Base-by-base conservation (phyloP, 225 moss, liverwort and hornwort genomes). In the Polytrichum formosum region DNA sequence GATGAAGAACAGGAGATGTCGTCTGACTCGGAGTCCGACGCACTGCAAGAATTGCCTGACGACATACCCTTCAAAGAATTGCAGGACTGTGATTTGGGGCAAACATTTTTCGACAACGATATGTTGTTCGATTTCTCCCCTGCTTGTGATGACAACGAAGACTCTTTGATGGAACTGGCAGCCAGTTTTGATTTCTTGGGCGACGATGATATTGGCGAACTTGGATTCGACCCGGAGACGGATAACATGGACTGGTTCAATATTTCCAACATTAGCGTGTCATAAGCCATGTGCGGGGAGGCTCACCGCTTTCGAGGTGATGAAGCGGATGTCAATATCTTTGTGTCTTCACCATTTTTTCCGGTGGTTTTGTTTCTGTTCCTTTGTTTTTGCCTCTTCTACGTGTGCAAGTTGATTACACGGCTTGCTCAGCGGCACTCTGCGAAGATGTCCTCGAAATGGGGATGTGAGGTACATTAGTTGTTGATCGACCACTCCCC, bases 51-150 rank as follows among this genome's bases (percentile, higher is more conserved):
- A 6, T 7, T 46, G 29, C 29, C 71, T 9, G 19, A 46, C 7
- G 18, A 22, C 7, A 23, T 23, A 28, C 22, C 22, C 4, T 63
- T 63, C 27, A 59, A 71, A 18, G 29, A 78, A 0, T 56, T 68
- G 1, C 64, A 63, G 2, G 53, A 37, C 9, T 64, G 66, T 30
- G 80, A 86, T 59, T 63, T 80, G 0, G 68, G 65, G 7, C 74
- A 80, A 27, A 72, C 74, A 1, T 75, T 74, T 55, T 26, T 84
- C 0, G 56, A 77, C 0, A 83, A 89, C 30, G 83, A 90, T 25
- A 77, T 92, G 26, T 72, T 86, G 17, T 92, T 94, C 53, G 88
- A 91, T 63, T 78, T 81, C 0, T 46, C 46, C 16, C 68, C 76
- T 20, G 80, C 53, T 28, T 54, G 74, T 7, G 83, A 82, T 2